phyloP scores from a whole-genome alignment of 192 early-diverging fungal genomes.

The Coemansia sp. region DNA sequence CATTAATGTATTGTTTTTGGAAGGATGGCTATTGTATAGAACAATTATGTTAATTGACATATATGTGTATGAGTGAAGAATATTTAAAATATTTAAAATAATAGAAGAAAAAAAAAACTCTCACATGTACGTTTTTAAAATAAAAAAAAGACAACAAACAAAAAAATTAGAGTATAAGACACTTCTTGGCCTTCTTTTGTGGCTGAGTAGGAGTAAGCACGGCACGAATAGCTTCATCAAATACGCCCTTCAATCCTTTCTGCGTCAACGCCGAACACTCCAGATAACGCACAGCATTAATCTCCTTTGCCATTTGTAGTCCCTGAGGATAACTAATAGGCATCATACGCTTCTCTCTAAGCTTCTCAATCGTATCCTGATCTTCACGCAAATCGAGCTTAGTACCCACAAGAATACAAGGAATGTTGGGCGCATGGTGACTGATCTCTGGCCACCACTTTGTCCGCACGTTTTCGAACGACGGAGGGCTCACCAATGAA shows the following conservation, averaged over 20 bases:
- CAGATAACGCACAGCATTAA: constrained; percentile 87
- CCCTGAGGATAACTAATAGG: constrained; percentile 90
- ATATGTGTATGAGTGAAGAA: not conserved
- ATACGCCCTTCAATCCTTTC: constrained; percentile 96
- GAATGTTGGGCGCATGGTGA: constrained; percentile 94
- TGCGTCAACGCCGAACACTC: constrained; percentile 98
- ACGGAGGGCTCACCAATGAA: constrained; percentile 92
- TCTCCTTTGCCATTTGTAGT: constrained; percentile 83
- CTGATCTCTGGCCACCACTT: constrained; percentile 97
- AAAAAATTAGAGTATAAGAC: constrained; percentile 64
- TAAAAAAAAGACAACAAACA: constrained; percentile 3
- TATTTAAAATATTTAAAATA: constrained; percentile 1
- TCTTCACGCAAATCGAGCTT: constrained; percentile 98
- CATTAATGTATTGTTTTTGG: not conserved
- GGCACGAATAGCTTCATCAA: constrained; percentile 97
- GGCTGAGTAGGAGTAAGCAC: constrained; percentile 75
- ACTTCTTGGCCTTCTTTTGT: constrained; percentile 68
- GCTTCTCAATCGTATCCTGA: constrained; percentile 82
- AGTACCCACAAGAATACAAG: constrained; percentile 92
- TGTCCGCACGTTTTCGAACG: constrained; percentile 95
- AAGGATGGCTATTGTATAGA: not conserved
- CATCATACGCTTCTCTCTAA: constrained; percentile 80
- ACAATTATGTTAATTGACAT: not conserved
- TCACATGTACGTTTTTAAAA: not conserved
- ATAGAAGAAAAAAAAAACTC: constrained; percentile 12